A percentile compares a stretch with the other conserved stretches of the same genome.
These are phyloP conservation scores for Boletus tomentosulus DNA, from an alignment of 768 basidiomycete genomes.

Conservation along the genomic window DNA sequence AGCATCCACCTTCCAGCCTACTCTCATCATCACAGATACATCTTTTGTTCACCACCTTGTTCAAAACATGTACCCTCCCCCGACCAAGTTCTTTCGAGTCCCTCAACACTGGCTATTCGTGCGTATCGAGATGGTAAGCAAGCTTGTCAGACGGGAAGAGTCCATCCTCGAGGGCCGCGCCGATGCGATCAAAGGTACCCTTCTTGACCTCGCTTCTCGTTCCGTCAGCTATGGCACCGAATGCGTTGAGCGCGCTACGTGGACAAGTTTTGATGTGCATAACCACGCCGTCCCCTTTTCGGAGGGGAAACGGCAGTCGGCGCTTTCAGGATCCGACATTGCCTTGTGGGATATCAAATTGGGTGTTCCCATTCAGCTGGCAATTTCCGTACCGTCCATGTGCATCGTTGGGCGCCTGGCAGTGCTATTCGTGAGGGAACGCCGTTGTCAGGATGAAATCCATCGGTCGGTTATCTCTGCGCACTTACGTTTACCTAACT, in stretches of 20 bases:
- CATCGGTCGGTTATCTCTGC: constrained; percentile 36
- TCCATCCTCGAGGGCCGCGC: background rate
- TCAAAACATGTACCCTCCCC: no score
- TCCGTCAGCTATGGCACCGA: no score
- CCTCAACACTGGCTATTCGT: background rate
- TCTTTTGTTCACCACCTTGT: no score
- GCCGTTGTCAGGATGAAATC: constrained; percentile 55
- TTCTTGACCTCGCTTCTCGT: no score
- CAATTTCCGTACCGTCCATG: constrained; percentile 52
- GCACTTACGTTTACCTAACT: background rate
- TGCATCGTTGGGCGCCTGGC: constrained; percentile 51
- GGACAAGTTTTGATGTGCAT: background rate
- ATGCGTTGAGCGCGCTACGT: background rate
- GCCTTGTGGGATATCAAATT: constrained; percentile 76
- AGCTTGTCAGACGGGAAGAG: background rate
- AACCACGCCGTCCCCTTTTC: background rate
- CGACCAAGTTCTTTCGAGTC: background rate
- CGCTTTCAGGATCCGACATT: constrained; percentile 60
- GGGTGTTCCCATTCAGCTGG: constrained; percentile 59
- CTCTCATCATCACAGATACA: no score
- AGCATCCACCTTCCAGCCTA: no score
- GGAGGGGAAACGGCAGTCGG: constrained; percentile 36
- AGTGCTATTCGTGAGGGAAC: constrained; percentile 35
- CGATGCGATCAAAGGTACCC: no score
- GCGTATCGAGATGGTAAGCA: background rate